phyloP scores from a whole-genome alignment of 164 flowering plant species.

The Amborella trichopoda region DNA sequence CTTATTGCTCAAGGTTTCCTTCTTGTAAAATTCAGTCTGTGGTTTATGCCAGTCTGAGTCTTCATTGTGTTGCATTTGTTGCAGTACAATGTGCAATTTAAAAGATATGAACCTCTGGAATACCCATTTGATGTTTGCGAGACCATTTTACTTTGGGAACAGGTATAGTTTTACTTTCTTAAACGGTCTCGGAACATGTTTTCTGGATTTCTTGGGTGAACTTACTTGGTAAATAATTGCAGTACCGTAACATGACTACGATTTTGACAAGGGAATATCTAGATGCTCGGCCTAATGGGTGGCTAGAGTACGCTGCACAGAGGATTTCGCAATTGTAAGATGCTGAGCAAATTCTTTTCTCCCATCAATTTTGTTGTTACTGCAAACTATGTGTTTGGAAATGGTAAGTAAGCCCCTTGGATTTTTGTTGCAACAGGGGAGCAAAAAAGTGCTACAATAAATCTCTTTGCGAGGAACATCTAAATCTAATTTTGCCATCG shows the following conservation, averaged over 20 bases:
- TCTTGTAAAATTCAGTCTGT: background rate
- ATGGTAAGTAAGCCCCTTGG: no score
- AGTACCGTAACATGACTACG: conserved; percentile 99
- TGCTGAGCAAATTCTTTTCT: conserved; percentile 4
- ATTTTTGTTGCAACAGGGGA: conserved; percentile 39
- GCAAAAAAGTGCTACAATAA: conserved; percentile 74
- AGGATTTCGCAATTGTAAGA: conserved; percentile 95
- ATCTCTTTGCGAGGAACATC: conserved; percentile 91
- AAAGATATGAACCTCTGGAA: conserved; percentile 71
- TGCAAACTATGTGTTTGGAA: no score
- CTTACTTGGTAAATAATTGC: conserved; percentile 23
- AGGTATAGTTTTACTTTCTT: conserved; percentile 30
- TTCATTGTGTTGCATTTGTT: background rate
- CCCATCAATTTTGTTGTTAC: no score
- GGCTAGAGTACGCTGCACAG: conserved; percentile 91
- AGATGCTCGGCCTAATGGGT: conserved; percentile 92
- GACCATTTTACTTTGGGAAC: conserved; percentile 88
- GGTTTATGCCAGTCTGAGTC: background rate
- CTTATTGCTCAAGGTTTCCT: background rate
- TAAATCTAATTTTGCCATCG: conserved; percentile 72
- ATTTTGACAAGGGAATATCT: conserved; percentile 94
- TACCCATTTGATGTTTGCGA: conserved; percentile 87
- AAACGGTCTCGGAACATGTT: background rate
- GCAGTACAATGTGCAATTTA: conserved; percentile 87
- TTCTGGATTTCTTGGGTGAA: conserved; percentile 3